A percentile compares a stretch with the other conserved stretches of the same genome.
Conservation (phyloP, 345 rosid species). For the Melaleuca alternifolia region DNA sequence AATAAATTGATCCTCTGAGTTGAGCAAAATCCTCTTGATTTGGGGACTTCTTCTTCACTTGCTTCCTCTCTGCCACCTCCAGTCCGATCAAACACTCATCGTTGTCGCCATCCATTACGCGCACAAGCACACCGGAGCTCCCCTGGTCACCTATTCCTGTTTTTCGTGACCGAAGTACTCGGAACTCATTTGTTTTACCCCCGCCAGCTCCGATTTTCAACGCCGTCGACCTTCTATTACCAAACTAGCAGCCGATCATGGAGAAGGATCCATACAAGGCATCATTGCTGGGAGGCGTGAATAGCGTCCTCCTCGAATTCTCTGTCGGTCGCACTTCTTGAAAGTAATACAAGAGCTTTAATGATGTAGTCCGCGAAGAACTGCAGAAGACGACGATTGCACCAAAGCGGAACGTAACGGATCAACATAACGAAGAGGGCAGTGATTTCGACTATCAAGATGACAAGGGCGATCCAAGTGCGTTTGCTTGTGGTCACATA, state of each 20-base stretch:
- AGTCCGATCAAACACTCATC: background rate
- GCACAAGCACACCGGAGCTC: background rate
- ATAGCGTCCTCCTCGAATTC: too few relatives aligned
- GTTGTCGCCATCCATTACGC: too few relatives aligned
- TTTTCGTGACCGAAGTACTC: rapidly evolving
- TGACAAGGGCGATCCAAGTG: background rate
- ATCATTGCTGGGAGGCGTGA: too few relatives aligned
- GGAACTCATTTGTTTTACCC: background rate
- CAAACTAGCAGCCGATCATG: too few relatives aligned
- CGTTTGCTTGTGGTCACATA: background rate
- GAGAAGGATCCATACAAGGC: too few relatives aligned
- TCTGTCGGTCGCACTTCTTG: background rate
- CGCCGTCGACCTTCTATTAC: background rate
- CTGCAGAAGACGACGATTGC: too few relatives aligned
- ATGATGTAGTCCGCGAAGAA: background rate
- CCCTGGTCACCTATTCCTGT: background rate
- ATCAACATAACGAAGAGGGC: background rate
- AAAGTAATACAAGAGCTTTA: background rate
- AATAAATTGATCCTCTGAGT: background rate
- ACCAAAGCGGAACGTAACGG: background rate
- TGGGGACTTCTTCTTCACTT: background rate
- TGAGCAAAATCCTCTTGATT: background rate
- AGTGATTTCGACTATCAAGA: background rate
- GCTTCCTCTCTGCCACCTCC: background rate
- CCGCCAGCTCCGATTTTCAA: background rate